These are phyloP conservation scores for Nidularia pulvinata DNA, from an alignment of 768 basidiomycete genomes.

Conservation along the genomic window DNA sequence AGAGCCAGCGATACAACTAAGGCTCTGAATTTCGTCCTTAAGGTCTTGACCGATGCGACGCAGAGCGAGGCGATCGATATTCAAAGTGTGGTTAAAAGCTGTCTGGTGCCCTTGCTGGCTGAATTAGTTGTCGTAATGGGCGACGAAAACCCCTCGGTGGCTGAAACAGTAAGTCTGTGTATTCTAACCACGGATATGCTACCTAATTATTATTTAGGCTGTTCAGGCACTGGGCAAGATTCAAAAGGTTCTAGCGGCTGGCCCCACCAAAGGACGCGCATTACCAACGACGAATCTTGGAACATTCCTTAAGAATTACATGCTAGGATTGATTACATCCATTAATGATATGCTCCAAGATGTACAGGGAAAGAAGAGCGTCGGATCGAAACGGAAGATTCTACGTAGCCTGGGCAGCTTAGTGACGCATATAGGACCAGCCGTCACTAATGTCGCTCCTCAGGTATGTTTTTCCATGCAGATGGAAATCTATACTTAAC, in stretches of 20 bases:
- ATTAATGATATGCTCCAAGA: conserved; percentile 90
- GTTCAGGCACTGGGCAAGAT: conserved; percentile 34
- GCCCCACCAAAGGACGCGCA: conserved; percentile 18
- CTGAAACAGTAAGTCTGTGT: conserved; percentile 38
- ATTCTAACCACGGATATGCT: not conserved
- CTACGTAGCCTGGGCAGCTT: conserved; percentile 78
- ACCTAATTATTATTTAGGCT: conserved; percentile 18
- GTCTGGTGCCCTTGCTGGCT: conserved; percentile 67
- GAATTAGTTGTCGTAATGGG: conserved; percentile 81
- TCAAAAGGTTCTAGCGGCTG: conserved; percentile 41
- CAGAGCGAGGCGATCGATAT: conserved; percentile 35
- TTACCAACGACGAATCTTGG: conserved; percentile 38
- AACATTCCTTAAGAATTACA: conserved; percentile 68
- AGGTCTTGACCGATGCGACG: conserved; percentile 51
- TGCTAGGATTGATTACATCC: conserved; percentile 83
- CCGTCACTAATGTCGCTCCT: conserved; percentile 77
- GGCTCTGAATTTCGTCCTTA: conserved; percentile 61
- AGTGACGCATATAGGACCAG: conserved; percentile 66
- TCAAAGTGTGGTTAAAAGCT: conserved; percentile 60
- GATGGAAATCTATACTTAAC: conserved; percentile 3
- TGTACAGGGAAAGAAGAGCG: conserved; percentile 72
- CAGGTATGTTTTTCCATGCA: conserved; percentile 56
- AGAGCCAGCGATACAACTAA: conserved; percentile 54
- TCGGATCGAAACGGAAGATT: conserved; percentile 71
- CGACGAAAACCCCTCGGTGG: conserved; percentile 50